Evolutionary conservation across 208 protist genomes (phyloP), one percentile per base, ranked within the genome.

Genomic region (Acanthamoeba lenticulata): DNA sequence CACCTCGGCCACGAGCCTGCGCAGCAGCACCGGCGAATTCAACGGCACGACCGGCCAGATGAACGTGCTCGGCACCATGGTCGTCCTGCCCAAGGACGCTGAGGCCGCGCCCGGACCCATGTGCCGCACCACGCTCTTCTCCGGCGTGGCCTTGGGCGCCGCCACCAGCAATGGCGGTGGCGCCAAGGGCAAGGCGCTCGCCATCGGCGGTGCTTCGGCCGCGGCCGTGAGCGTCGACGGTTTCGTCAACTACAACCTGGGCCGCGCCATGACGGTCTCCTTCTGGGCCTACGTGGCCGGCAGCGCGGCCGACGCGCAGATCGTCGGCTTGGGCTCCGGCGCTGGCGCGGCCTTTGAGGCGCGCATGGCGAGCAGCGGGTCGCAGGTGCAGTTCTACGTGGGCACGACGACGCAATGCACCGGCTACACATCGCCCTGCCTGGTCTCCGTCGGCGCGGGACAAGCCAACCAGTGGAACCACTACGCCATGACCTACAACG

Each of bases 401-500:
- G 60, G 57, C 86, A 92, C 65, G 38, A n/a, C n/a, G n/a, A 77
- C 27, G 17, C 32, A 27, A 21, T 90, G 83, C 83, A 90, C 9
- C 83, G 24, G 36, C 38, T 60, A 55, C 32, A n/a, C 86, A 19
- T 55, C 38, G 57, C 40, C 60, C 47, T 92, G 44, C 86, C 29
- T 77, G 32, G 24, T 9, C 0, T 45, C 69, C 19, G 19, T 24
- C 69, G 7, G 36, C 7, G 36, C 38, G 36, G 69, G 69, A 15
- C 19, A 52, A 5, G 60, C 55, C 47, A 55, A 29, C n/a, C n/a
- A n/a, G n/a, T 92, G 86, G 86, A 34, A 32, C 34, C 86, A 92
- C 86, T 92, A 92, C 86, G 86, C 60, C 86, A 36, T 92, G 86
- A 57, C 38, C 60, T 92, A 36, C 44, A 42, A 92, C 86, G 57